Percentiles rank a stretch among this genome's conserved stretches.
Evolutionary conservation across 73 alveolate species (phyloP).

Genomic region (Effrenium voratum): DNA sequence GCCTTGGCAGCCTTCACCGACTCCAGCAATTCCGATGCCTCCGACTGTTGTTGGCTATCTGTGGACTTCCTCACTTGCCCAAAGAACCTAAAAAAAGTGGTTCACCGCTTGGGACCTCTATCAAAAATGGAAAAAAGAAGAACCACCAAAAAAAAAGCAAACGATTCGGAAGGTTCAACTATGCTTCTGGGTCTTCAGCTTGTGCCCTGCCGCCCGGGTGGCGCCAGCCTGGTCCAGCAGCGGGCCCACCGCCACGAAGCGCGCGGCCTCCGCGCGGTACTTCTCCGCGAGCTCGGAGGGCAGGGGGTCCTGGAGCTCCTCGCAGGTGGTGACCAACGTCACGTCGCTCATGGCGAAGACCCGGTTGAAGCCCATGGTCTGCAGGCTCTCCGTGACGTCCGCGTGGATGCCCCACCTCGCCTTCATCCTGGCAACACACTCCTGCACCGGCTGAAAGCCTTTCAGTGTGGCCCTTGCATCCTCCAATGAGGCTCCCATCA

Average conservation of each 20-base stretch:
- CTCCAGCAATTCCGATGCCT: too few relatives aligned
- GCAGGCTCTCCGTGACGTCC: not conserved
- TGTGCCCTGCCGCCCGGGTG: slow-evolving; percentile 84
- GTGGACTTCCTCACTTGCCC: not conserved
- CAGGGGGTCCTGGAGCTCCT: slow-evolving; percentile 33
- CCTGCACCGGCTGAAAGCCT: slow-evolving; percentile 7
- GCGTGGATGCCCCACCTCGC: slow-evolving; percentile 1
- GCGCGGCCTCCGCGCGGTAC: slow-evolving; percentile 3
- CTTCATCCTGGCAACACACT: not conserved
- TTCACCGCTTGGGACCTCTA: too few relatives aligned
- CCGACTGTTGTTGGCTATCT: too few relatives aligned
- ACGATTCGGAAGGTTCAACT: too few relatives aligned
- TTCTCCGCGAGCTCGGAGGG: not conserved
- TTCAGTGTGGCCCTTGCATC: slow-evolving; percentile 11
- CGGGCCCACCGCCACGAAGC: slow-evolving; percentile 43
- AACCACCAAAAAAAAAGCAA: too few relatives aligned
- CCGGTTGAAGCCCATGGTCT: not conserved
- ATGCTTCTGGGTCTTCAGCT: too few relatives aligned
- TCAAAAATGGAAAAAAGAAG: not conserved
- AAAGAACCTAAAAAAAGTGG: too few relatives aligned
- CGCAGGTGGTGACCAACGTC: slow-evolving; percentile 64
- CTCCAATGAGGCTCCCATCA: slow-evolving; percentile 30
- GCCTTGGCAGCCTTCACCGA: slow-evolving; percentile 6
- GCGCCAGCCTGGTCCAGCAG: slow-evolving; percentile 66
- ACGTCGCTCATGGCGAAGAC: slow-evolving; percentile 2